Conservation (phyloP, 2,329 filamentous ascomycete species). For the Achaetomium macrosporum region DNA sequence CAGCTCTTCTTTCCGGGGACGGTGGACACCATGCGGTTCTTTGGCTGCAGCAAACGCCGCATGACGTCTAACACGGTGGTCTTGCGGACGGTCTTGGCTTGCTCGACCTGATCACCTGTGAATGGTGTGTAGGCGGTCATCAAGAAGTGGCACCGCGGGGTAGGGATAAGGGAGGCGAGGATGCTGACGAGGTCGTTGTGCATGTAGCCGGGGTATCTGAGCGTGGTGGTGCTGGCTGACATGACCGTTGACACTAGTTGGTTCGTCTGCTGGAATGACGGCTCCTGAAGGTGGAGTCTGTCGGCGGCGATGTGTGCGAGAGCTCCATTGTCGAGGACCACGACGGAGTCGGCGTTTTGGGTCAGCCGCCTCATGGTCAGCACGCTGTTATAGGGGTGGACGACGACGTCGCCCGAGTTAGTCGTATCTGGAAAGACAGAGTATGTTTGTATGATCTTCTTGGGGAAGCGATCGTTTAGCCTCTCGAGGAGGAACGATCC, state of each 20-base stretch:
- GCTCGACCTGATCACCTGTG: conserved; percentile 90
- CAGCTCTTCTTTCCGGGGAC: conserved; percentile 94
- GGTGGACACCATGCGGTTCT: conserved; percentile 98
- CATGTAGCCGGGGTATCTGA: conserved; percentile 98
- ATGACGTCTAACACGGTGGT: conserved; percentile 98
- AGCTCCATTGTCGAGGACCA: conserved; percentile 94
- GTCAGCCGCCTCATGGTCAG: conserved; percentile 85
- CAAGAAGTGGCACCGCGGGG: conserved; percentile 93
- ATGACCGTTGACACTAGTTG: conserved; percentile 97
- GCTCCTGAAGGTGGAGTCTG: conserved; percentile 87
- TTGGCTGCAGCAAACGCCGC: conserved; percentile 89
- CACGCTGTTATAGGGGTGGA: conserved; percentile 97
- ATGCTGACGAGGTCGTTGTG: conserved; percentile 99
- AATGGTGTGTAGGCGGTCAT: conserved; percentile 99
- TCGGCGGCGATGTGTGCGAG: conserved; percentile 91
- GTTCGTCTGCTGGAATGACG: conserved; percentile 95
- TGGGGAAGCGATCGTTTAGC: conserved; percentile 94
- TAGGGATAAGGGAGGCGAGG: conserved; percentile 90
- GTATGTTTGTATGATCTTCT: conserved; percentile 98
- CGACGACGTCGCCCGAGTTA: conserved; percentile 81
- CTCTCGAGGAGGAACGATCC: conserved; percentile 92
- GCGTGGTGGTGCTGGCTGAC: conserved; percentile 94
- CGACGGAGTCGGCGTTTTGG: conserved; percentile 95
- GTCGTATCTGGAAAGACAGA: conserved; percentile 96
- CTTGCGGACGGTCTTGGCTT: conserved; percentile 95